phyloP scores from a whole-genome alignment of 2,329 filamentous ascomycete species.

The Fusarium virguliforme region DNA sequence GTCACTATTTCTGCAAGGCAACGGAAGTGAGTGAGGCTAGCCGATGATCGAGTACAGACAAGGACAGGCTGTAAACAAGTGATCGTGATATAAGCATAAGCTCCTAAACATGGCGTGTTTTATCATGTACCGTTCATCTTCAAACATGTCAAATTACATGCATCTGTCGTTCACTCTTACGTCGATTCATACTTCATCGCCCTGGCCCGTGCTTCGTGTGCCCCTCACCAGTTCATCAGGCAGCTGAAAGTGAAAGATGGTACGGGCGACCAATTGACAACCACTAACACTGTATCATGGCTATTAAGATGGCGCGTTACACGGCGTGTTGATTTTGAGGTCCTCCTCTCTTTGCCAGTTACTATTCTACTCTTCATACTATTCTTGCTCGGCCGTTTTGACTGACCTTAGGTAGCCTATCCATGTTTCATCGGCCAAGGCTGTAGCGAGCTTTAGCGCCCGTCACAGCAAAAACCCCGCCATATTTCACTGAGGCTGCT shows the following conservation, averaged over 20 bases:
- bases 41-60: neutral
- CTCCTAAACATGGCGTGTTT: too few relatives aligned
- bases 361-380: neutral
- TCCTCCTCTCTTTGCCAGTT: neutral
- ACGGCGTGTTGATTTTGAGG: neutral
- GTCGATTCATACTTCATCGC: slow-evolving; percentile 21
- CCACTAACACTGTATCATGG: neutral
- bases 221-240: slow-evolving; percentile 39
- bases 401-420: neutral
- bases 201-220: slow-evolving; percentile 35
- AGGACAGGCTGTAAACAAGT: neutral
- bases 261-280: neutral
- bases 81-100: too few relatives aligned
- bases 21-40: slow-evolving; percentile 4
- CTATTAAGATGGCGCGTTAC: neutral
- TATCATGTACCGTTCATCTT: neutral
- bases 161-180: neutral
- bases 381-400: neutral
- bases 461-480: slow-evolving; percentile 25
- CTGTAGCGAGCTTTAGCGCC: slow-evolving; percentile 32
- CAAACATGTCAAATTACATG: neutral
- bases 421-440: neutral
- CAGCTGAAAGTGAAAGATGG: neutral
- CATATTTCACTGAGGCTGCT: slow-evolving; percentile 14
- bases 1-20: slow-evolving; percentile 25